Percentiles rank a stretch among this genome's conserved stretches.
phyloP scores from a whole-genome alignment of 148 eudicot genomes.

The Rhododendron ferrugineum region DNA sequence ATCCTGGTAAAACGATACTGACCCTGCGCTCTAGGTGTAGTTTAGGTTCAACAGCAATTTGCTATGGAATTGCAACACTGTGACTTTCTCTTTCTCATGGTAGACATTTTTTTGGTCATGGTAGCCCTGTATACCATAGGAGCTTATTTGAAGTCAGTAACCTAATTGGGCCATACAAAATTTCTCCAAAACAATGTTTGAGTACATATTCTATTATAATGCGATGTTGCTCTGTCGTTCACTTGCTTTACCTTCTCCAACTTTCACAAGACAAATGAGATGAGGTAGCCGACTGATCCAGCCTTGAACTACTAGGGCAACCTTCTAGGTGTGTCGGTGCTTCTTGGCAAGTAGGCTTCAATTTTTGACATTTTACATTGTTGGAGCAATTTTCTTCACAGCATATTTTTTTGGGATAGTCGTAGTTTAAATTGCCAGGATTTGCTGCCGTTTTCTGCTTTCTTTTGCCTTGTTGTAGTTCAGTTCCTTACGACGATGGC shows the following conservation, averaged over 20 bases:
- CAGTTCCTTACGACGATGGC: not conserved
- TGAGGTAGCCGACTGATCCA: not conserved
- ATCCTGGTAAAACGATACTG: not conserved
- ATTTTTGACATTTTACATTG: not conserved
- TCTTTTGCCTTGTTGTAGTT: not conserved
- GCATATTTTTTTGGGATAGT: not conserved
- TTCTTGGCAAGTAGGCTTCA: not conserved
- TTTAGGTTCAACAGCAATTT: not conserved
- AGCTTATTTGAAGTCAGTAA: not conserved
- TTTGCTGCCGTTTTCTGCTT: not conserved
- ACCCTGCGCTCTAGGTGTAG: not conserved
- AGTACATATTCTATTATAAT: not conserved
- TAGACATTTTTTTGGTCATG: not conserved
- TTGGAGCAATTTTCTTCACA: not conserved
- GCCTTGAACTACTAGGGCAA: not conserved
- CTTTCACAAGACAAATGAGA: not conserved
- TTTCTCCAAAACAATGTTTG: not conserved
- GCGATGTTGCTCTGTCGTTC: not conserved
- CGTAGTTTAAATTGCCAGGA: not conserved
- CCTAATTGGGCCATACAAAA: not conserved
- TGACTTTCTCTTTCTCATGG: not conserved
- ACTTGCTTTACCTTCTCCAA: not conserved
- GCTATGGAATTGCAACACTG: not conserved
- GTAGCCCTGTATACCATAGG: not conserved
- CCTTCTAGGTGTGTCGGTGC: not conserved